A percentile compares a stretch with the other conserved stretches of the same genome.
These are phyloP conservation scores for Xylaria flabelliformis DNA, from an alignment of 495 filamentous ascomycete species.

Conservation along the genomic window DNA sequence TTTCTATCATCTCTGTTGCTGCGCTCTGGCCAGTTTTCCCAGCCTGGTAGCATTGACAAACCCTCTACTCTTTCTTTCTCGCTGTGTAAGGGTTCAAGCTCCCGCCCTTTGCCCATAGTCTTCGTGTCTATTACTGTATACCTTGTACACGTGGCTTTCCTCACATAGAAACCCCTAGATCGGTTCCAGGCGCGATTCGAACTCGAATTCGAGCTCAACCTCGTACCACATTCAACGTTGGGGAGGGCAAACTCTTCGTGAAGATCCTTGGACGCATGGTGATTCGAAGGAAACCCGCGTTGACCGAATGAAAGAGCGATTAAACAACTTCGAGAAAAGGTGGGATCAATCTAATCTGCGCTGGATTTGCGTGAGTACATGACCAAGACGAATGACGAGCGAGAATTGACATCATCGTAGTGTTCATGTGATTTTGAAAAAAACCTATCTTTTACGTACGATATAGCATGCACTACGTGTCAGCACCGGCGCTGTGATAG, in stretches of 20 bases:
- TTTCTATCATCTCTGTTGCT: not conserved
- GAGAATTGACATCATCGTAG: not conserved
- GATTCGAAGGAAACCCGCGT: not conserved
- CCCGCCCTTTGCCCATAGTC: not conserved
- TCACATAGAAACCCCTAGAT: not conserved
- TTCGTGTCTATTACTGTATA: not conserved
- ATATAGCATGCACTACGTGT: not conserved
- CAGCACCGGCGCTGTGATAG: not conserved
- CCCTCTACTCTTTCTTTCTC: not conserved
- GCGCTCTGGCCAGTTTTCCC: not conserved
- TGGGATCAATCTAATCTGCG: conserved; percentile 21
- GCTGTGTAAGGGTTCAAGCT: not conserved
- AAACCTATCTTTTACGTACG: conserved; percentile 8
- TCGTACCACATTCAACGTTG: conserved; percentile 21
- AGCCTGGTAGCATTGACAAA: not conserved
- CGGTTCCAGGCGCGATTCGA: conserved; percentile 19
- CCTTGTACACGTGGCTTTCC: not conserved
- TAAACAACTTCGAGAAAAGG: conserved; percentile 20
- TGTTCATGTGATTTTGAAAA: not conserved
- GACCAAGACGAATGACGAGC: not conserved
- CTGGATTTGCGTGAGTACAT: conserved; percentile 12
- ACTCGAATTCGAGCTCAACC: not conserved
- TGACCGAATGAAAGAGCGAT: not conserved
- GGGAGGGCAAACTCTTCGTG: conserved; percentile 6
- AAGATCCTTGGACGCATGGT: conserved; percentile 12